phyloP scores from a whole-genome alignment of 2,329 filamentous ascomycete genomes.

The Plenodomus lindquistii region DNA sequence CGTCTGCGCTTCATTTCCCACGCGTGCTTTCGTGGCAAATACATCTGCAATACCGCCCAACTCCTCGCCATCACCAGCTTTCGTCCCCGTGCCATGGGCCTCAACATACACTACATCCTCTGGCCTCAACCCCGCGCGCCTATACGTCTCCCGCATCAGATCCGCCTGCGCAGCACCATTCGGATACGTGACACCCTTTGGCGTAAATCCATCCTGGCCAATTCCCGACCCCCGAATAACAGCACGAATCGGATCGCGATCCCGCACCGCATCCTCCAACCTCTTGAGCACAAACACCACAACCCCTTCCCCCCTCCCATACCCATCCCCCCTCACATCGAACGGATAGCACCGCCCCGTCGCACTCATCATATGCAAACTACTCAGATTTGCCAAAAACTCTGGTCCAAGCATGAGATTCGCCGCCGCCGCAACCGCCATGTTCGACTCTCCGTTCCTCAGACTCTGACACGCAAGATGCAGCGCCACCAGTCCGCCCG shows the following conservation, averaged over 20 bases:
- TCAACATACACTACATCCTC: no score
- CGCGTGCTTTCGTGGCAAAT: no score
- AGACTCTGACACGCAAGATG: conserved; percentile 22
- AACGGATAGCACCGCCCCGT: conserved; percentile 23
- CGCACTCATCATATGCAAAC: conserved; percentile 5
- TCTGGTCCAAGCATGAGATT: conserved; percentile 17
- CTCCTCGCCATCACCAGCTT: no score
- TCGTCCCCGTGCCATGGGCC: no score
- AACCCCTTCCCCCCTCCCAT: conserved; percentile 21
- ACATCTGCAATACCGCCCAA: no score
- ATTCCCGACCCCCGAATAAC: conserved; percentile 43
- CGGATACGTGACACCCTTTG: conserved; percentile 52
- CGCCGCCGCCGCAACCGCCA: conserved; percentile 17
- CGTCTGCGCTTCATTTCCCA: no score
- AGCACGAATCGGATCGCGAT: conserved; percentile 56
- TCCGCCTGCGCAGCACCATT: conserved; percentile 53
- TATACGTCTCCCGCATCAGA: conserved; percentile 14
- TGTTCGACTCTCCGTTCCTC: conserved; percentile 11
- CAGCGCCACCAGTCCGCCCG: conserved; percentile 33
- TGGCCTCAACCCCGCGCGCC: not conserved
- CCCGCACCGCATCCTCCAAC: conserved; percentile 53
- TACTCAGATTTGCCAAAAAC: not conserved
- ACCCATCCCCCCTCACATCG: conserved; percentile 19
- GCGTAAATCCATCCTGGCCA: conserved; percentile 57
- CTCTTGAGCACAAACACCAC: not conserved